phyloP scores from a whole-genome alignment of 352 stramenopile species.

The Phytophthora agathidicida region DNA sequence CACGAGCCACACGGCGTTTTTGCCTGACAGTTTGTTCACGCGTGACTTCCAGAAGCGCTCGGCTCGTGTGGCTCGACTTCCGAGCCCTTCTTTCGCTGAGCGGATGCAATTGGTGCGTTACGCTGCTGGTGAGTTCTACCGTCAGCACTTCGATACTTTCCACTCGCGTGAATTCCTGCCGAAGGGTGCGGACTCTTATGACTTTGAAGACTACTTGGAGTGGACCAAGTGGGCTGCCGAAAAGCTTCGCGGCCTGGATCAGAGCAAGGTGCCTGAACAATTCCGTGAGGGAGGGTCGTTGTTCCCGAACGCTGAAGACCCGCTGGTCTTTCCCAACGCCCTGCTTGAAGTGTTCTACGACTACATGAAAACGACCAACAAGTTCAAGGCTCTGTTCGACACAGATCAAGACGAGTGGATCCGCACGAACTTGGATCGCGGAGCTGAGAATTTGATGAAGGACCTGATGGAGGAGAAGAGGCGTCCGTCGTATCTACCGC shows the following conservation, averaged over 20 bases:
- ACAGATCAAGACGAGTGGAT: conserved; percentile 65
- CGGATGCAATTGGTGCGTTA: conserved; percentile 83
- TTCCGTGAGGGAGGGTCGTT: conserved; percentile 66
- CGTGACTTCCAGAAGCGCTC: conserved; percentile 76
- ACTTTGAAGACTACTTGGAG: conserved; percentile 64
- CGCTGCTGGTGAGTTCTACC: conserved; percentile 81
- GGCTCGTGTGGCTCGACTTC: conserved; percentile 63
- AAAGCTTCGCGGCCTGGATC: conserved; percentile 50
- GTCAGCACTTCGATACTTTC: conserved; percentile 86
- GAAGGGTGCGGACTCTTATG: conserved; percentile 41
- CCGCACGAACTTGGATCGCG: conserved; percentile 48
- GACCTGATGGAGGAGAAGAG: conserved; percentile 36
- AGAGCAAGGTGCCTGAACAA: conserved; percentile 48
- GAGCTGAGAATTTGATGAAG: conserved; percentile 46
- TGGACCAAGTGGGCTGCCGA: conserved; percentile 72
- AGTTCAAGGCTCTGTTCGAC: conserved; percentile 66
- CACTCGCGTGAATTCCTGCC: conserved; percentile 75
- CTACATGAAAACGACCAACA: conserved; percentile 56
- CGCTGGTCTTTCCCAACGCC: conserved; percentile 62
- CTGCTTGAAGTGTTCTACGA: conserved; percentile 69
- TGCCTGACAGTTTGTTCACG: conserved; percentile 68
- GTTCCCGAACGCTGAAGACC: conserved; percentile 64
- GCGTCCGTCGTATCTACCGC: conserved; percentile 60
- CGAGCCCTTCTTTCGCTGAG: conserved; percentile 72
- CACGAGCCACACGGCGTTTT: conserved; percentile 85